Percentiles rank a stretch among this genome's conserved stretches.
Evolutionary conservation across 2,329 filamentous ascomycete genomes (phyloP).

Genomic region (Calonectria henricotiae): DNA sequence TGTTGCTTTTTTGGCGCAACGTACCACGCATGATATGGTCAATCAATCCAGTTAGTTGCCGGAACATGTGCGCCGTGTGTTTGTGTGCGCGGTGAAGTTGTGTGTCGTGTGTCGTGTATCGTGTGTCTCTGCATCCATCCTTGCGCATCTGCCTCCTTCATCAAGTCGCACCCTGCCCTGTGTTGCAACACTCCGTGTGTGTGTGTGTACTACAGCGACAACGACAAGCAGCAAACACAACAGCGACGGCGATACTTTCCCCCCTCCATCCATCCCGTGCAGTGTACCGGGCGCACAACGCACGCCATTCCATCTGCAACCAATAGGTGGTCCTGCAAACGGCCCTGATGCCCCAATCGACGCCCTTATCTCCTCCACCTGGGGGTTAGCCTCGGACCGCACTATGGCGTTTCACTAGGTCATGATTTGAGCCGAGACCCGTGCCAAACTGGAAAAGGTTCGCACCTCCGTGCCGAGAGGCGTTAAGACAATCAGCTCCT

Average conservation of each 20-base stretch:
- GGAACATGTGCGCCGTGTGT: neutral
- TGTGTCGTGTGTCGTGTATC: neutral
- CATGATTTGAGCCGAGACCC: slow-evolving; percentile 20
- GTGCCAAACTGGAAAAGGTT: slow-evolving; percentile 32
- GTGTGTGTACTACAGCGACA: neutral
- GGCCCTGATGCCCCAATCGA: slow-evolving; percentile 41
- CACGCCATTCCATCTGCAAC: slow-evolving; percentile 44
- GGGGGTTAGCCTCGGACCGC: slow-evolving; percentile 48
- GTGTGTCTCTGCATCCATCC: neutral
- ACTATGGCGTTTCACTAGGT: slow-evolving; percentile 25
- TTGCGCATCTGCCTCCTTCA: neutral
- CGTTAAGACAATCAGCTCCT: slow-evolving; percentile 1
- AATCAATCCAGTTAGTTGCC: neutral
- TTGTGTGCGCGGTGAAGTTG: neutral
- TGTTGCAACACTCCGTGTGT: neutral
- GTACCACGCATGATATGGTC: neutral
- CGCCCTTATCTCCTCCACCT: slow-evolving; percentile 51
- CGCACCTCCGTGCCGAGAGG: slow-evolving; percentile 11
- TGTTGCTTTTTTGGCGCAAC: neutral
- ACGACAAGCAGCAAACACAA: neutral
- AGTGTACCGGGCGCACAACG: slow-evolving; percentile 17
- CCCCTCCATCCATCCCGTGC: neutral
- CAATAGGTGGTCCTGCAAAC: slow-evolving; percentile 43
- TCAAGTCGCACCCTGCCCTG: neutral
- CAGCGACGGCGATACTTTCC: neutral